These are phyloP conservation scores for Globisporangium apiculatum DNA, from an alignment of 352 stramenopile species.

Conservation along the genomic window DNA sequence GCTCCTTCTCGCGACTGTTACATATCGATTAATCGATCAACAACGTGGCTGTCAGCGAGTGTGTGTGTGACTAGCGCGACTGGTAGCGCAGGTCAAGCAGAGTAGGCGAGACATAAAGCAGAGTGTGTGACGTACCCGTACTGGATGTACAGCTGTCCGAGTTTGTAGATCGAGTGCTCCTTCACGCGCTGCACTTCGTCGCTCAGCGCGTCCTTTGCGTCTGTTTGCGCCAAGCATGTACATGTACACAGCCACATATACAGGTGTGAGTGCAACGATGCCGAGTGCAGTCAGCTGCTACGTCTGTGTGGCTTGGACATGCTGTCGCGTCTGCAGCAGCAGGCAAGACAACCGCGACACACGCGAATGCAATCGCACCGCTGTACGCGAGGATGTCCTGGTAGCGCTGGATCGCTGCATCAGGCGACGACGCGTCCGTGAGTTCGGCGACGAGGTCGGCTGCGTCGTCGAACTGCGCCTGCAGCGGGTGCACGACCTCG, in stretches of 20 bases:
- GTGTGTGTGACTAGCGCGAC: not conserved
- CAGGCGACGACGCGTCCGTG: slow-evolving; percentile 25
- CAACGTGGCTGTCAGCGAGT: too few species aligned
- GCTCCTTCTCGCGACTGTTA: slow-evolving; percentile 65
- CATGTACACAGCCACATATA: too few species aligned
- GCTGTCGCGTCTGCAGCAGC: slow-evolving; percentile 3
- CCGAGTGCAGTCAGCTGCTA: not conserved
- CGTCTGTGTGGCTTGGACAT: not conserved
- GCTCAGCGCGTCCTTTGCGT: slow-evolving; percentile 39
- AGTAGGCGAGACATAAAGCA: not conserved
- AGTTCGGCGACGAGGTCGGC: slow-evolving; percentile 44
- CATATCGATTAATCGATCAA: too few species aligned
- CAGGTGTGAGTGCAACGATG: not conserved
- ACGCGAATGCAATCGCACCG: slow-evolving; percentile 1
- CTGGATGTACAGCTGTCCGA: slow-evolving; percentile 90
- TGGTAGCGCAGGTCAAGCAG: not conserved
- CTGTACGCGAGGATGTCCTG: slow-evolving; percentile 73
- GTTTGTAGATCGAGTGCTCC: slow-evolving; percentile 94
- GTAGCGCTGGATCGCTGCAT: slow-evolving; percentile 48
- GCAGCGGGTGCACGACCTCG: slow-evolving; percentile 61
- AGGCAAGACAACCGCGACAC: too few species aligned
- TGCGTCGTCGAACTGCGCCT: slow-evolving; percentile 68
- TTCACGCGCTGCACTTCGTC: slow-evolving; percentile 90
- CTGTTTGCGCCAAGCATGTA: slow-evolving; percentile 13
- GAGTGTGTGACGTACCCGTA: slow-evolving; percentile 34